Base-by-base conservation (phyloP, 2,329 filamentous ascomycete species). In the Botrytis cinerea region DNA sequence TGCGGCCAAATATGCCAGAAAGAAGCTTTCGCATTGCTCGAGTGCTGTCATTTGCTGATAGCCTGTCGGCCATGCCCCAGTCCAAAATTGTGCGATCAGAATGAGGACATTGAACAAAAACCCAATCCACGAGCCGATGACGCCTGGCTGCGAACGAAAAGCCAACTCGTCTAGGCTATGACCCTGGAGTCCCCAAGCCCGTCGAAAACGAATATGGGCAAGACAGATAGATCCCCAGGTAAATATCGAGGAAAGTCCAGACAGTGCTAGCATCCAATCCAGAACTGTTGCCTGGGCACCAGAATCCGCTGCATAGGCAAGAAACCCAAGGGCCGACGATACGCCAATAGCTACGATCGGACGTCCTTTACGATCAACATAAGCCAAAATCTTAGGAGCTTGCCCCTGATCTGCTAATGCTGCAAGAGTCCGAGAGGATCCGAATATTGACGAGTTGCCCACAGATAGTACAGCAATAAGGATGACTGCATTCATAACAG, bases 401-500 rank as follows among this genome's bases (percentile, higher is more conserved):
- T 96, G 94, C 72, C 90, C 88, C 82, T 97, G 94, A 81, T 97
- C 94, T 62, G 95, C 94, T 2, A 98, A 88, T 4, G 95, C 94
- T 40, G 94, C 93, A 12, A 98, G 89, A 2, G 95, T 98, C 78
- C 95, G 91, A 1, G 93, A 97, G 38, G 93, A 95, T 51, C 94
- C 95, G 79, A 97, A 98, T 74, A 98, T 91, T 75, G 94, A 91
- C 10, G 93, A 95, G 83, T 97, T 98, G 73, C 94, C 94, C 74
- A 98, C 95, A 0, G 93, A 97, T 35, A 98, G 85, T 35, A 97
- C 94, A 32, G 95, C 92, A 75, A 97, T 90, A 80, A 98, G 90
- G 81, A 98, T 97, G 75, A 98, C 94, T n/a, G 90, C 90, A 82
- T 98, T 98, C 92, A 98, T 97, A 71, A 98, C 88, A 0, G 92